Evolutionary conservation across 2,329 filamentous ascomycete genomes (phyloP).

Genomic region (Akanthomyces uredinophilus): DNA sequence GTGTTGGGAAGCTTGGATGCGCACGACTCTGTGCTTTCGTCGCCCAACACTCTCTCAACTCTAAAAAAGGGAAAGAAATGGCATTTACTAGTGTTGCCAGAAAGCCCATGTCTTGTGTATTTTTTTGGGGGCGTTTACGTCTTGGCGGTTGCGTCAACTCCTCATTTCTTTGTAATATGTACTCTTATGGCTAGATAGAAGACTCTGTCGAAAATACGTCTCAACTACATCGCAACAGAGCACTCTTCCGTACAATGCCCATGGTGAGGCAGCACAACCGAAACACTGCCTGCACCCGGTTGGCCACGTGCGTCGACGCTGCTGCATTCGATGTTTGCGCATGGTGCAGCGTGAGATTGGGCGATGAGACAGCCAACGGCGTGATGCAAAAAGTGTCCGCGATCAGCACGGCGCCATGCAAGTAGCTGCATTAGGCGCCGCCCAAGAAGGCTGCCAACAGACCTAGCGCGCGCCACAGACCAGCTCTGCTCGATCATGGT

Average conservation of each 20-base stretch:
- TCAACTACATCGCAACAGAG: not conserved
- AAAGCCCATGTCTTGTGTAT: slow-evolving; percentile 1
- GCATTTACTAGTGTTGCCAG: not conserved
- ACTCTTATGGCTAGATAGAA: slow-evolving; percentile 15
- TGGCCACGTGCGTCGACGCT: not conserved
- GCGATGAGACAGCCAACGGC: not conserved
- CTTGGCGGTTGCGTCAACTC: slow-evolving; percentile 13
- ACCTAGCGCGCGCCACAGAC: not conserved
- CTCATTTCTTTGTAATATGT: slow-evolving; percentile 14
- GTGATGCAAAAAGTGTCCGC: not conserved
- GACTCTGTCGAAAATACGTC: slow-evolving; percentile 7
- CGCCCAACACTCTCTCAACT: not conserved
- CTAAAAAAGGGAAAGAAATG: not conserved
- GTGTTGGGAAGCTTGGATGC: not conserved
- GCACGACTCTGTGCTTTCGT: not conserved
- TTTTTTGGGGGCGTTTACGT: slow-evolving; percentile 12
- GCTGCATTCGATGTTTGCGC: not conserved
- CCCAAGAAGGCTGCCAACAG: not conserved
- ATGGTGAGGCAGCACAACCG: not conserved
- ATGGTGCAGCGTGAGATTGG: not conserved
- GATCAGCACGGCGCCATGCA: not conserved
- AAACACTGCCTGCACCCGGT: not conserved
- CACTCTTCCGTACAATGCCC: not conserved
- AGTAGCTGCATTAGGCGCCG: not conserved
- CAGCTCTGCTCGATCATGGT: not conserved